Conservation (phyloP, 495 filamentous ascomycete species). For the Penicillium desertorum region DNA sequence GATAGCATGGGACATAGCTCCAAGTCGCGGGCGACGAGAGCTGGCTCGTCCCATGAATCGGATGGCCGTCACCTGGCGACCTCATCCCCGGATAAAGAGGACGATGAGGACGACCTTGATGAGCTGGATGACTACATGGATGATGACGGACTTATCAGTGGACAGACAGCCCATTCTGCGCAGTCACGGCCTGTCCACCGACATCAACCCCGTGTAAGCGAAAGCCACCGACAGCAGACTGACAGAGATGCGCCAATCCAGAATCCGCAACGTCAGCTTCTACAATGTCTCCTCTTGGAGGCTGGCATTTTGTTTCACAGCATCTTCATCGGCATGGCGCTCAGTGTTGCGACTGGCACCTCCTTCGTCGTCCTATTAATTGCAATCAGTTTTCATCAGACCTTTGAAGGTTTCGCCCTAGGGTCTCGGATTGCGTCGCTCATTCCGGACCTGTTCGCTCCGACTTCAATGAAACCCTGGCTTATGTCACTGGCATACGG, state of each 20-base stretch:
- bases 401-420: constrained; percentile 77
- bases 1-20: constrained; percentile 23
- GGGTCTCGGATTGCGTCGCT: constrained; percentile 70
- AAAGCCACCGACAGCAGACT: constrained; percentile 16
- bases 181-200: constrained; percentile 11
- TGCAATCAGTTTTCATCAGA: constrained; percentile 82
- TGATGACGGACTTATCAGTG: constrained; percentile 21
- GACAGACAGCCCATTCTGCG: constrained; percentile 8
- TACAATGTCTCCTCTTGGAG: constrained; percentile 79
- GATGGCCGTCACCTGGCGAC: constrained; percentile 5
- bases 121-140: constrained; percentile 32
- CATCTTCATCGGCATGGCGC: constrained; percentile 86
- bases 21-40: constrained; percentile 6
- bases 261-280: constrained; percentile 58
- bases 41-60: constrained; percentile 19
- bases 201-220: constrained; percentile 18
- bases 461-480: constrained; percentile 67
- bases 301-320: constrained; percentile 85
- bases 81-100: constrained; percentile 22
- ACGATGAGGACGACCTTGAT: constrained; percentile 34
- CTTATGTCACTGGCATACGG: constrained; percentile 95
- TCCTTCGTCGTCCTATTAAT: constrained; percentile 77
- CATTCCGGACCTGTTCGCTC: constrained; percentile 52
- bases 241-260: constrained; percentile 31
- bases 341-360: constrained; percentile 77